Percentiles rank a stretch among this genome's conserved stretches.
These are phyloP conservation scores for Raphanus raphanistrum DNA, from an alignment of 345 rosid species.

Conservation along the genomic window DNA sequence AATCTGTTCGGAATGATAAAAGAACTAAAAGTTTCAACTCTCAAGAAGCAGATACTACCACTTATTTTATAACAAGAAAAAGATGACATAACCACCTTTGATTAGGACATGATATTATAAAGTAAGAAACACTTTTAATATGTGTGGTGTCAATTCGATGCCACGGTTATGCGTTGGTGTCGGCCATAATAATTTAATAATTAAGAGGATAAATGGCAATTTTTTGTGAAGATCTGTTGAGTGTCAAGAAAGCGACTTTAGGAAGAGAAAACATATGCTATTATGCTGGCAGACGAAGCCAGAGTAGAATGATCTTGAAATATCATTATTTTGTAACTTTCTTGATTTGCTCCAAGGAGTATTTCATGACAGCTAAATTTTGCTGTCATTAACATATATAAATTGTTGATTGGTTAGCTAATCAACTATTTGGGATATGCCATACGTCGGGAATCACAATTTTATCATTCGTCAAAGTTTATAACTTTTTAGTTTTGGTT, in stretches of 20 bases:
- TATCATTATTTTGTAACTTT: slow-evolving; percentile 21
- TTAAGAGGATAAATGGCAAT: not conserved
- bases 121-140: not conserved
- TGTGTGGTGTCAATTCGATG: slow-evolving; percentile 27
- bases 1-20: not conserved
- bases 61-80: not conserved
- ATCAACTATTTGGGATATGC: not conserved
- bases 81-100: slow-evolving; percentile 14
- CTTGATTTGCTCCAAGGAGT: slow-evolving; percentile 24
- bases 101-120: slow-evolving; percentile 23
- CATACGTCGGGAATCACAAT: not conserved
- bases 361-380: slow-evolving; percentile 25
- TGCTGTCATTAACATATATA: slow-evolving; percentile 1
- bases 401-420: not conserved
- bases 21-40: not conserved
- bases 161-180: slow-evolving; percentile 38
- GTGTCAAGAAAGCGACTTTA: slow-evolving; percentile 33
- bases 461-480: not conserved
- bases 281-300: slow-evolving; percentile 30
- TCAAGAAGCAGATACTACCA: not conserved
- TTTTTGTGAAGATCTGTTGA: not conserved
- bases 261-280: slow-evolving; percentile 34
- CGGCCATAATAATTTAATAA: slow-evolving; percentile 30
- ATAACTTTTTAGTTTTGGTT: not conserved
- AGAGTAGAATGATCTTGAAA: slow-evolving; percentile 21